phyloP scores from a whole-genome alignment of 345 rosid genomes.

The Bruguiera sexangula region DNA sequence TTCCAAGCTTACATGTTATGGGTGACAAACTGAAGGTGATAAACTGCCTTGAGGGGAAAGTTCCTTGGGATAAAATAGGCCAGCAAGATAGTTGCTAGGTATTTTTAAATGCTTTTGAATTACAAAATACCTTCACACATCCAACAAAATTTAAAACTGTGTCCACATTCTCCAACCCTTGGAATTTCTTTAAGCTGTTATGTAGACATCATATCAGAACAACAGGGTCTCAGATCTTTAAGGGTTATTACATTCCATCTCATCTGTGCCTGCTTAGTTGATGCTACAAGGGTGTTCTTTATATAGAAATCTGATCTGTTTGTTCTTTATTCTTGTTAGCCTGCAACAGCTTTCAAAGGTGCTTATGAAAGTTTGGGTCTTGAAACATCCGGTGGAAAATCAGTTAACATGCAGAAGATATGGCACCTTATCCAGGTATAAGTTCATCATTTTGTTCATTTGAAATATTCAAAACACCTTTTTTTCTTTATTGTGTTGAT shows the following conservation, averaged over 20 bases:
- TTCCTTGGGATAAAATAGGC: not conserved
- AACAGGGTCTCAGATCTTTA: not conserved
- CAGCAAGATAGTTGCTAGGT: too few species aligned
- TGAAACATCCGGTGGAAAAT: conserved; percentile 77
- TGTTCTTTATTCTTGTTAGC: conserved; percentile 38
- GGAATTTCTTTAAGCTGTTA: conserved; percentile 4
- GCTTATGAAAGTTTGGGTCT: conserved; percentile 73
- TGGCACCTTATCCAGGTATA: conserved; percentile 95
- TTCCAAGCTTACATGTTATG: not conserved
- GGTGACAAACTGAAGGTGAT: not conserved
- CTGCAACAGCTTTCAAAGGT: conserved; percentile 72
- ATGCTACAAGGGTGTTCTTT: not conserved
- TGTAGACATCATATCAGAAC: not conserved
- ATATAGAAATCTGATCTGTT: not conserved
- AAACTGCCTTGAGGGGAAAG: not conserved
- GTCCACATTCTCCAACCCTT: too few species aligned
- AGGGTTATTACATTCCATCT: not conserved
- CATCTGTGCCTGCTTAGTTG: not conserved
- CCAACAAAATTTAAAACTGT: not conserved
- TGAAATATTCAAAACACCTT: conserved; percentile 6
- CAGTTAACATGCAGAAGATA: conserved; percentile 89
- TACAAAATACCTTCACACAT: too few species aligned
- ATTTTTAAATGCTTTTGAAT: too few species aligned
- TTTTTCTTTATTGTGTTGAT: conserved; percentile 8
- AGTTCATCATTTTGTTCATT: conserved; percentile 9